Evolutionary conservation across 805 yeast species (phyloP), one percentile per base, ranked within the genome.

Genomic region (Saccharomycopsis schoenii): DNA sequence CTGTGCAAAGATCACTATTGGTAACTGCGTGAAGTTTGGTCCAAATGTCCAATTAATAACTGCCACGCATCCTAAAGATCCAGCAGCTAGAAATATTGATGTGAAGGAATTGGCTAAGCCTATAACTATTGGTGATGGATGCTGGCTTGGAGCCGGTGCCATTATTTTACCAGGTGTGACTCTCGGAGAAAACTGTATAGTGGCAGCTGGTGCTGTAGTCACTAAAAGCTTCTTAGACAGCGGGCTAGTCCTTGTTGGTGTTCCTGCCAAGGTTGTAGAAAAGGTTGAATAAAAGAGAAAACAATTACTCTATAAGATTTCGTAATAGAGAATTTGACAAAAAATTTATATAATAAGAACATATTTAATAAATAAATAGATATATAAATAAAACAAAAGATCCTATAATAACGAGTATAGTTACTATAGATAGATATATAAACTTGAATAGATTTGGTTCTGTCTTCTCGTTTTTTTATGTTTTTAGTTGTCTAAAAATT

Each of bases 181-280:
- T 1, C 76, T 86, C 55, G 92, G 91, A 14, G 80, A 82, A 57
- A 80, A 81, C 10, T 77, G 78, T 3, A 82, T 83, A 1, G 75
- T 86, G 52, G 92, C 85, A 1, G 89, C 91, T 2, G 89, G 89
- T 3, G 73, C 85, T 8, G 84, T 85, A 2, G 89, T 87, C 24
- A 77, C 79, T 19, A 80, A 74, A 60, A 81, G 78, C 62, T 79
- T 86, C 36, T 85, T 87, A 0, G 73, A 80, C 2, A 73, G 77
- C 61, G 73, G 80, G 0, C 80, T 57, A 36, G 17, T 85, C 17
- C 85, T 80, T 14, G 86, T 75, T n/a, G 92, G 92, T 0, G 76
- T 76, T 21, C 92, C 90, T 0, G 86, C 83, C 6, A 75, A 71
- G 62, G 79, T 82, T 11, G 68, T 80, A 42, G 74, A 72, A 61